These are phyloP conservation scores for Aegilops longissima DNA, from an alignment of 176 grass and related monocot genomes.

Conservation along the genomic window DNA sequence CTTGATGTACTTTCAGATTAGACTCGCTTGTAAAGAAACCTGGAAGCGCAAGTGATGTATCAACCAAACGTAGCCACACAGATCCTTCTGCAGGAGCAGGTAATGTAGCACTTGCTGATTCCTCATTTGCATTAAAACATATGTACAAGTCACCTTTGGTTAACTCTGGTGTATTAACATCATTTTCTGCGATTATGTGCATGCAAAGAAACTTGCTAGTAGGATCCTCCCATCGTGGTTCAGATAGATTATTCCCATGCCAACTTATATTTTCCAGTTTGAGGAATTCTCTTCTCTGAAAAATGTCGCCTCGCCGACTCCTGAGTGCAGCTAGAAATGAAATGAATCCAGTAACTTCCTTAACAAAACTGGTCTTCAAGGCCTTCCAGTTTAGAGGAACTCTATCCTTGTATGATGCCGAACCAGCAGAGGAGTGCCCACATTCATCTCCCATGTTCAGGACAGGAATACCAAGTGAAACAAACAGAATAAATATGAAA, in stretches of 20 bases:
- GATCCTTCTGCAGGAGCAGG: slow-evolving; percentile 59
- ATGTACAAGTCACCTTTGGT: slow-evolving; percentile 60
- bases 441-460: slow-evolving; percentile 95
- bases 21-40: slow-evolving; percentile 63
- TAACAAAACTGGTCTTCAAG: slow-evolving; percentile 57
- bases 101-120: slow-evolving; percentile 44
- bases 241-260: slow-evolving; percentile 65
- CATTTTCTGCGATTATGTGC: slow-evolving; percentile 54
- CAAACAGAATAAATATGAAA: slow-evolving; percentile 77
- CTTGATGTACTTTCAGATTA: slow-evolving; percentile 41
- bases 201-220: slow-evolving; percentile 69
- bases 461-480: slow-evolving; percentile 80
- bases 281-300: slow-evolving; percentile 76
- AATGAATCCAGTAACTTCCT: slow-evolving; percentile 77
- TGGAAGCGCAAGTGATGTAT: slow-evolving; percentile 88
- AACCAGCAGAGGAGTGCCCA: slow-evolving; percentile 71
- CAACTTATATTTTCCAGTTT: slow-evolving; percentile 88
- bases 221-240: slow-evolving; percentile 64
- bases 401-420: slow-evolving; percentile 60
- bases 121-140: slow-evolving; percentile 70
- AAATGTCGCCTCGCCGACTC: slow-evolving; percentile 57
- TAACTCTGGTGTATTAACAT: slow-evolving; percentile 23
- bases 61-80: slow-evolving; percentile 80
- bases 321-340: slow-evolving; percentile 73
- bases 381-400: slow-evolving; percentile 65